phyloP scores from a whole-genome alignment of 192 early-diverging fungal species.

The Coemansia guatemalensis region DNA sequence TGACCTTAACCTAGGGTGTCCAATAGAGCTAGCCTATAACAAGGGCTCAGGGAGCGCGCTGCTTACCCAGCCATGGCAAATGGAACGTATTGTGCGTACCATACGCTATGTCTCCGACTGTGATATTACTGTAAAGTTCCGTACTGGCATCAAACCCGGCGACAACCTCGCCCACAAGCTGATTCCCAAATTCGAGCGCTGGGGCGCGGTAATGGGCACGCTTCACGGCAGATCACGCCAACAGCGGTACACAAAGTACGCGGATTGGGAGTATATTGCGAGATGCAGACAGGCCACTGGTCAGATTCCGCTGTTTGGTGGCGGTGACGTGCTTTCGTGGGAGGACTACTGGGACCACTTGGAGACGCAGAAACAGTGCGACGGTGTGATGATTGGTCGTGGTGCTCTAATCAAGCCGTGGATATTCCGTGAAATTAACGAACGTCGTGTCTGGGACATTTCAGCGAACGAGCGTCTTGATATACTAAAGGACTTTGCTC shows the following conservation, averaged over 20 bases:
- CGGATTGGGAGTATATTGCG: slow-evolving; percentile 92
- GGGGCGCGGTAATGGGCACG: slow-evolving; percentile 66
- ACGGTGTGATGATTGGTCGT: slow-evolving; percentile 91
- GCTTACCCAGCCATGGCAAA: slow-evolving; percentile 61
- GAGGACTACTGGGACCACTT: slow-evolving; percentile 79
- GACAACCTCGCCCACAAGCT: slow-evolving; percentile 71
- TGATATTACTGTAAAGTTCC: slow-evolving; percentile 89
- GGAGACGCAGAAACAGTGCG: slow-evolving; percentile 58
- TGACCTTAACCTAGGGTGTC: slow-evolving; percentile 96
- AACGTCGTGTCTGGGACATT: slow-evolving; percentile 87
- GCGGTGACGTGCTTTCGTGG: slow-evolving; percentile 81
- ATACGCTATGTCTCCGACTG: slow-evolving; percentile 70
- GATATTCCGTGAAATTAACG: slow-evolving; percentile 94
- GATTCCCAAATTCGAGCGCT: slow-evolving; percentile 64
- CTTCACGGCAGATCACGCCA: slow-evolving; percentile 90
- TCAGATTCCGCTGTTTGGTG: slow-evolving; percentile 68
- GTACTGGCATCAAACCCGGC: slow-evolving; percentile 70
- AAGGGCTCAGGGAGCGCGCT: slow-evolving; percentile 84
- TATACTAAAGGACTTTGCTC: slow-evolving; percentile 76
- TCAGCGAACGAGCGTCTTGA: slow-evolving; percentile 86
- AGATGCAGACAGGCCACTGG: slow-evolving; percentile 50
- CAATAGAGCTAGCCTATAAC: slow-evolving; percentile 83
- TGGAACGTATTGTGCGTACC: slow-evolving; percentile 75
- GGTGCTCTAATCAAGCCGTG: slow-evolving; percentile 96
- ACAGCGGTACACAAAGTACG: slow-evolving; percentile 87